Base-by-base conservation (phyloP, 2,329 filamentous ascomycete genomes). In the Hymenoscyphus repandus region DNA sequence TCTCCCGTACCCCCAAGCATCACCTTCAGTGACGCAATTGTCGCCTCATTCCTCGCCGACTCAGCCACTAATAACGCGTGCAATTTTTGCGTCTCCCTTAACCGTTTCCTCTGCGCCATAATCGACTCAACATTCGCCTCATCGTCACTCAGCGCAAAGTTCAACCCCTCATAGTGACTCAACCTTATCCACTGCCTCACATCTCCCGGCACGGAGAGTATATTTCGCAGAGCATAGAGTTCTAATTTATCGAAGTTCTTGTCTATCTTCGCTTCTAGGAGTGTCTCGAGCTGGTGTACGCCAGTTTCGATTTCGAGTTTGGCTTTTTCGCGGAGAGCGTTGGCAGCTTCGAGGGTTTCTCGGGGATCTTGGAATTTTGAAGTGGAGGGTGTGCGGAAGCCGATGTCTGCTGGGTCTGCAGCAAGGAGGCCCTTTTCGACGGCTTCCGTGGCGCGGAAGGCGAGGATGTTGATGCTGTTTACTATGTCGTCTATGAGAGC, bases 401-500 rank as follows among this genome's bases (percentile, higher is more conserved):
- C 93, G 32, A 99, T 80, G 12, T 82, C 77, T 22, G 84, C 76
- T 0, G 91, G 87, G 1, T 87, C 81, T 2, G 87, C 85, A 45
- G 79, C 78, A 44, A 89, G 75, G 17, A 99, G 82, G 1, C 89
- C 88, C 49, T 83, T 81, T 70, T 97, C 93, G 58, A 97, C 83
- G 54, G 87, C 89, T 63, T 89, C 88, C 63, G 96, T 84, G 48
- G 90, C 91, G 68, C 86, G 86, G 70, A 95, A 93, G 64, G 93
- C 86, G 63, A 96, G 81, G 64, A 92, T 88, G 74, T 97, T 99
- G 69, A 96, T 83, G 49, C 86, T 88, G 75, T 97, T 96, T 74
- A 97, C 96, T 62, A 97, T 91, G 72, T 97, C 92, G 80, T 99
- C 93, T 65, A 99, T 86, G 38, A 99, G 82, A 54, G 88, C 88